Evolutionary conservation across 306 rosid species (phyloP).

Genomic region (Betula pendula): DNA sequence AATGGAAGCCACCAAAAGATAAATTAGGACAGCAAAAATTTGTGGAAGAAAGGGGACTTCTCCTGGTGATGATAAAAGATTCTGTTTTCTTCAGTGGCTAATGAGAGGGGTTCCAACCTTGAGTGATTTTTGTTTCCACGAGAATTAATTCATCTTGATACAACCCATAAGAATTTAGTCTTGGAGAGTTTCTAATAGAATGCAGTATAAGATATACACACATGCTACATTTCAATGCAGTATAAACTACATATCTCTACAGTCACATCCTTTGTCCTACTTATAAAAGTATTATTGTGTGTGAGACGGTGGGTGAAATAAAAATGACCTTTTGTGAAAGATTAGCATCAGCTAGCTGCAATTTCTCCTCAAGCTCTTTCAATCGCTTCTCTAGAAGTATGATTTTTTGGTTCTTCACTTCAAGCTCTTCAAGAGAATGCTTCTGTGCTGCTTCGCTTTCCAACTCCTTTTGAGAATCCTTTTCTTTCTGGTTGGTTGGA

Average conservation of each 20-base stretch:
- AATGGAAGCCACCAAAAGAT: too few relatives aligned
- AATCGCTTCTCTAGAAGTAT: slow-evolving; percentile 62
- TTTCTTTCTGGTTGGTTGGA: slow-evolving; percentile 59
- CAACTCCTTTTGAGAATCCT: slow-evolving; percentile 45
- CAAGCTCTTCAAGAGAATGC: slow-evolving; percentile 66
- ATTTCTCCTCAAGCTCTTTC: slow-evolving; percentile 68
- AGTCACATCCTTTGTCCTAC: neutral
- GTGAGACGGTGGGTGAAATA: neutral
- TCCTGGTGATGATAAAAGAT: too few relatives aligned
- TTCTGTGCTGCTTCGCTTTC: slow-evolving; percentile 59
- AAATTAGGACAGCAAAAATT: too few relatives aligned
- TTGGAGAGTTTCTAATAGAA: neutral
- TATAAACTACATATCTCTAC: neutral
- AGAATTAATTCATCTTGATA: neutral
- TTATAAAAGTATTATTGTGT: neutral
- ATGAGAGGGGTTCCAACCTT: neutral
- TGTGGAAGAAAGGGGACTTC: too few relatives aligned
- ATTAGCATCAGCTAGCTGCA: slow-evolving; percentile 51
- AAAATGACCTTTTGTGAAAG: slow-evolving; percentile 54
- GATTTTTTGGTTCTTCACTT: slow-evolving; percentile 64
- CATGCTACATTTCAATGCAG: too few relatives aligned
- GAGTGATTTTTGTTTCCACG: neutral
- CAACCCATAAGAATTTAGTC: neutral
- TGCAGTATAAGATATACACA: neutral
- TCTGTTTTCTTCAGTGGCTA: too few relatives aligned